Conservation (phyloP, 108 stramenopile species). For the Cyclotella cryptica region DNA sequence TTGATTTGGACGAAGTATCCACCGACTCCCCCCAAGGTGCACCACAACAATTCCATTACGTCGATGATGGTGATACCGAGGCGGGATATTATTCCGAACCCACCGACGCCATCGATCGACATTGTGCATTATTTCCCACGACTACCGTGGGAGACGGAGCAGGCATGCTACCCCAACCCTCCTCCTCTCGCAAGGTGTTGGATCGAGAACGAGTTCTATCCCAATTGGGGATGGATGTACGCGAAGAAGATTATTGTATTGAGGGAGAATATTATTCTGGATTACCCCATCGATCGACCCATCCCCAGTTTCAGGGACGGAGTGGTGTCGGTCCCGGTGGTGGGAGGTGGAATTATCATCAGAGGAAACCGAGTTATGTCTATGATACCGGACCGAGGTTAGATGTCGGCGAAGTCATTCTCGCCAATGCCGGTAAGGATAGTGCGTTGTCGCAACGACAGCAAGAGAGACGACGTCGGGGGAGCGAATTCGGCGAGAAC, state of each 20-base stretch:
- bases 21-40: too few relatives aligned
- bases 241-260: conserved; percentile 41
- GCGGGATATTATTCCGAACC: conserved; percentile 15
- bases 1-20: conserved; percentile 10
- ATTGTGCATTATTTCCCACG: not conserved
- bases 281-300: too few relatives aligned
- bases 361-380: conserved; percentile 1
- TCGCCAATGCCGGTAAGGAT: not conserved
- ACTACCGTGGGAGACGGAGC: not conserved
- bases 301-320: not conserved
- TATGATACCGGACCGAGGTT: not conserved
- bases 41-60: too few relatives aligned
- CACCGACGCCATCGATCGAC: not conserved
- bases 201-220: conserved; percentile 24
- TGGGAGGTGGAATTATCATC: conserved; percentile 17
- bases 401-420: not conserved
- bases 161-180: not conserved
- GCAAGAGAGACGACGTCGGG: not conserved
- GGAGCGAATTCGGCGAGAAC: not conserved
- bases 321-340: not conserved
- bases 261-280: conserved; percentile 22
- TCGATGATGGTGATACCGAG: not conserved
- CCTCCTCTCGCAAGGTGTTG: not conserved
- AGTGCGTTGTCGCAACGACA: not conserved
- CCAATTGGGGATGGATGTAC: conserved; percentile 45